Base-by-base conservation (phyloP, 176 grass and related monocot genomes). In the Oryza longistaminata region DNA sequence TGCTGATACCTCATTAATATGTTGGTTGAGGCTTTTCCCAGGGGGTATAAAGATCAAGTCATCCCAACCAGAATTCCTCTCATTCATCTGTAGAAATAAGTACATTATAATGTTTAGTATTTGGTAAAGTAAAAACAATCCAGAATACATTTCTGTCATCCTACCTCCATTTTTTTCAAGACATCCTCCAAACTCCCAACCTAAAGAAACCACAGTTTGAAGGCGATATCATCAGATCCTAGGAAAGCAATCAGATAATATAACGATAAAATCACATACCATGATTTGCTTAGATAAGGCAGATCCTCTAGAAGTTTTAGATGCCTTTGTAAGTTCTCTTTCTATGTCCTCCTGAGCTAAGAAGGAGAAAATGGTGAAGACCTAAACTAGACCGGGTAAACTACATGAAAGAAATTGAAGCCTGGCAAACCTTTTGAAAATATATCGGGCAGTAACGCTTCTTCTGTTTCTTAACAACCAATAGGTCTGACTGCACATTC, bases 31-130 rank as follows among this genome's bases (percentile, higher is more conserved):
- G 43, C 35, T 93, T 88, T 94, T 98, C 34, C 93, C 96, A 87
- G 93, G 96, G n/a, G 96, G 91, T 68, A 98, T 95, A 80, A 95
- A 98, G 71, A 98, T 95, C 84, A 98, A 98, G 75, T 95, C 91
- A 86, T 98, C 96, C 96, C 93, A 98, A 44, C 96, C 93, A 67
- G 96, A 98, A 79, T 98, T 90, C 48, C 89, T 89, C 34, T 90
- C 85, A 86, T 95, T 98, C 68, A 95, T 98, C 96, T 95, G 93
- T 75, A 85, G 12, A 80, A 72, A 21, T 24, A 70, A 77, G 34
- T 19, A 2, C 5, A 3, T 44, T 5, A 26, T 21, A 43, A 58
- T 50, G 49, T 68, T 72, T 85, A 75, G 49, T 78, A 77, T 17
- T 52, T 29, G 25, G 16, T 27, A 71, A 42, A 70, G 25, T 48